Evolutionary conservation across 345 rosid genomes (phyloP), one percentile per base, ranked within the genome.

Genomic region (Orychophragmus violaceus): DNA sequence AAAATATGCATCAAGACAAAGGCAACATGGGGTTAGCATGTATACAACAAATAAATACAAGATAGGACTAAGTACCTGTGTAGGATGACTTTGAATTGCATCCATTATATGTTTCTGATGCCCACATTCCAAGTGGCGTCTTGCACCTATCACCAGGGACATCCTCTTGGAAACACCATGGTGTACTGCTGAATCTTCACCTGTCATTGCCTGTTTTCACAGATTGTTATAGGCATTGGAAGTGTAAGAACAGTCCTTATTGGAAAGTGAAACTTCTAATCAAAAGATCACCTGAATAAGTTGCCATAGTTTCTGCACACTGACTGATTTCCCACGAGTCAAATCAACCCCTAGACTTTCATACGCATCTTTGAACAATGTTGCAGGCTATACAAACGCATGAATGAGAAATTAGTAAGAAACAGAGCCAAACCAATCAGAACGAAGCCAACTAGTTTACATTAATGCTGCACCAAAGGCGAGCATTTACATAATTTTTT

Each of bases 271-370:
- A 13, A 29, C 7, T 46, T 52, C 5, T 30, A 29, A 28, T 45
- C 27, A 60, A 45, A 68, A 48, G 19, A 37, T 32, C 72, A 87
- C 99, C 97, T 85, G 87, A 75, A 91, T 77, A 78, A 94, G 96
- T 79, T 89, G 95, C 99, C 99, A 94, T 74, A 94, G 87, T 79
- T 94, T 94, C 82, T 87, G 97, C 85, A 91, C 77, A 76, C 64
- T 86, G 75, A 91, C 95, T 69, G 97, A 94, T 75, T 90, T 94
- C 33, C 95, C 93, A 67, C 85, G 83, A 64, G 97, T 83, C 19
- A 41, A 21, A 9, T 46, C 51, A 46, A 10, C 50, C 82, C 70
- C 74, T 75, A 74, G 82, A 77, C 51, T 46, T 68, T 84, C 96
- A 84, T 84, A 87, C 51, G 93, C 95, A 67, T 63, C 79, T 81